Base-by-base conservation (phyloP, 768 basidiomycete species). In the Agaricus sinodeliciosus region DNA sequence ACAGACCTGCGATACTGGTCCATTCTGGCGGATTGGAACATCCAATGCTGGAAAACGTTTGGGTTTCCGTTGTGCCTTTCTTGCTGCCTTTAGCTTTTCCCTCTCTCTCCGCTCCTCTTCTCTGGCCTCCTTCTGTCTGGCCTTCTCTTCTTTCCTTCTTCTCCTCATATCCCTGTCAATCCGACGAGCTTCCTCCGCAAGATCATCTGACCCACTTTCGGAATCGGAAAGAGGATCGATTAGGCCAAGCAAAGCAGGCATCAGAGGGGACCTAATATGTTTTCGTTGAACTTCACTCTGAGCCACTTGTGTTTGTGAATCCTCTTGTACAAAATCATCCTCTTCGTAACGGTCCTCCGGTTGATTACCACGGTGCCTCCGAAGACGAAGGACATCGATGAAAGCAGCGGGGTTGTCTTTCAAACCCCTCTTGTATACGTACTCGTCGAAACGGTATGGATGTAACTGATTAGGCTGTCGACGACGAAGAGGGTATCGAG, bases 321-420 rank as follows among this genome's bases (percentile, higher is more conserved):
- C 45, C 27, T 48, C 52, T 40, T 48, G 25, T 13, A 42, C 46
- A 15, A 48, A 47, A 1, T 49, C 51, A 19, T 43, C 49, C 28
- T 53, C 52, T 19, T 54, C 45, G 18, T 54, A 54, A 9, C 15
- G 52, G 16, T 54, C 52, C n/a, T 48, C 52, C 28, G 16, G 45
- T 13, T 35, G 45, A 42, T 54, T 28, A 3, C 18, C 18, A 35
- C 52, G 45, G 19, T 28, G 52, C 26, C 40, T 54, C 22, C 35
- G 52, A 18, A 46, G 44, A 3, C 45, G 45, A 22, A 54, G 45
- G 2, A 41, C 52, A 41, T 54, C 46, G n/a, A 54, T 48, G 12
- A 54, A 47, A 34, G 52, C 52, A 26, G 52, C 52, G 5, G 52
- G 52, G 35, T 54, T 54, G 18, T 47, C 11, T 25, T 48, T 54